Evolutionary conservation across 1,284 basidiomycete species (phyloP), one percentile per base, ranked within the genome.

Genomic region (Exobasidium cylindrosporum): DNA sequence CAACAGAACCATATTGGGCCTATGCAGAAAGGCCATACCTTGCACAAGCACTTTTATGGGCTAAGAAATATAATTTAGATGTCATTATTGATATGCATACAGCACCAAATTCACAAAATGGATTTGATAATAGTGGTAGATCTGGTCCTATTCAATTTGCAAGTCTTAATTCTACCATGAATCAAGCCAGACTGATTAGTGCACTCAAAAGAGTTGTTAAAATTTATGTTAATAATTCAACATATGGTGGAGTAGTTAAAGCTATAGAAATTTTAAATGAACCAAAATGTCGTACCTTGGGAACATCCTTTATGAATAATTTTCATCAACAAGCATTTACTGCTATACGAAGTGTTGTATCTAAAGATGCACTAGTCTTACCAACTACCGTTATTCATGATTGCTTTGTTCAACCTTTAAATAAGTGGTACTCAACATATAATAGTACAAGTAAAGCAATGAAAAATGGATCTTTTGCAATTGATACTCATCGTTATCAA

Each of bases 31-130:
- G 23, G 40, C 49, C 58, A 23, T 54, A 54, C 28, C 10, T 63
- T 26, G 29, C 13, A 14, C 57, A 63, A 24, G 58, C 50, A 24
- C 52, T 60, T 11, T n/a, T 54, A 13, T 63, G 62, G 62, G 59
- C 58, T 26, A 57, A 60, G 49, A 28, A 63, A 56, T 60, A 63
- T 40, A 69, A 68, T 21, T 50, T 81, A n/a, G 78, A 80, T 56
- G 80, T 81, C 7, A 67, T 81, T 61, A 60, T 81, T 55, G 79
- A 81, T 53, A 54, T 81, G n/a, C 80, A 81, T 53, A 74, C 76
- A 30, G 57, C 80, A 10, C 77, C 79, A 26, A 64, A 73, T 21
- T 61, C 59, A 61, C 69, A 67, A 31, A 67, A 59, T 59, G 63
- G 62, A 1, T 56, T 47, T 26, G 63, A 65, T 44, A 57, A 65